A percentile compares a stretch with the other conserved stretches of the same genome.
Conservation (phyloP, 306 rosid species). For the Psophocarpus tetragonolobus region DNA sequence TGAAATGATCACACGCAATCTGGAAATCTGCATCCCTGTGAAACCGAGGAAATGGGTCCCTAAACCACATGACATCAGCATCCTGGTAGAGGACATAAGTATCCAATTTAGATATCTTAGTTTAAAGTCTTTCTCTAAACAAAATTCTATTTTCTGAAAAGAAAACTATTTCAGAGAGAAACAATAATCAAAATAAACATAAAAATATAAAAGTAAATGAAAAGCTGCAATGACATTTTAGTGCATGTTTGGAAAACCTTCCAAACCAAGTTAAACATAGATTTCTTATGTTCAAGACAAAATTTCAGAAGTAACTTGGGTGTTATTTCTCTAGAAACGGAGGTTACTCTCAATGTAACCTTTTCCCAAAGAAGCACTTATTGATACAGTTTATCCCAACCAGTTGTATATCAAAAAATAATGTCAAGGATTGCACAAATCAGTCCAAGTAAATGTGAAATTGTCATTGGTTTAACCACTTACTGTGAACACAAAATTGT, state of each 20-base stretch:
- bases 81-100: slow-evolving; percentile 58
- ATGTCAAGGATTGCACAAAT: not conserved
- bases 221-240: not conserved
- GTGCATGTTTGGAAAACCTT: no score
- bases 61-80: slow-evolving; percentile 98
- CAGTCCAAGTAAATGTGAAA: slow-evolving; percentile 10
- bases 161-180: not conserved
- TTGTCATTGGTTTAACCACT: slow-evolving; percentile 33
- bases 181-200: no score
- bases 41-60: slow-evolving; percentile 91
- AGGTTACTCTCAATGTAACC: no score
- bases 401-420: not conserved
- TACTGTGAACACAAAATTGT: slow-evolving; percentile 96
- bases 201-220: not conserved
- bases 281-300: no score
- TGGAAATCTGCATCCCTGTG: slow-evolving; percentile 78
- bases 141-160: not conserved
- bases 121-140: not conserved
- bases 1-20: slow-evolving; percentile 90
- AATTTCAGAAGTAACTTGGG: no score
- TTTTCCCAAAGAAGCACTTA: not conserved
- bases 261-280: no score
- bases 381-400: not conserved
- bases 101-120: slow-evolving; percentile 21
- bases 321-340: no score